Percentiles rank a stretch among this genome's conserved stretches.
These are phyloP conservation scores for Panicum miliaceum DNA, from an alignment of 176 grass and related monocot species.

Conservation along the genomic window DNA sequence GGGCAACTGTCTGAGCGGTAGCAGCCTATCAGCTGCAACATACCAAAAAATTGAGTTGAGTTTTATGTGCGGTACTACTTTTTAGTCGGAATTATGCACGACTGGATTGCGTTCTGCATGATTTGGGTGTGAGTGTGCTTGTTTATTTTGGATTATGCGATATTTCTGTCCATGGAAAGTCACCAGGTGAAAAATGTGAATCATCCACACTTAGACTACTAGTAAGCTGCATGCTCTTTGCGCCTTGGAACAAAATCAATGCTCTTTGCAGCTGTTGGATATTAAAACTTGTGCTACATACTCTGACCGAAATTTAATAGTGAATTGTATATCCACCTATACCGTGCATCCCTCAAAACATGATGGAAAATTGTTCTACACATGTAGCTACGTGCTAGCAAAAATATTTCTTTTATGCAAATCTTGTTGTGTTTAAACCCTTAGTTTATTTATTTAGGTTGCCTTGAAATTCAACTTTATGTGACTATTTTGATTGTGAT, in stretches of 20 bases:
- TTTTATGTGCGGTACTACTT: not conserved
- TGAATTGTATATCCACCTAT: not conserved
- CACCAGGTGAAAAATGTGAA: not conserved
- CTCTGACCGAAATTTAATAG: not conserved
- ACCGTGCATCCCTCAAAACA: not conserved
- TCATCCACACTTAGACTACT: not conserved
- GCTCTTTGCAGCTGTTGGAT: not conserved
- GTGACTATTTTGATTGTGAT: not conserved
- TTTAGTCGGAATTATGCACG: not conserved
- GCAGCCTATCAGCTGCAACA: not conserved
- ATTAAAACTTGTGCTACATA: too few species aligned
- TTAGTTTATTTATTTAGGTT: not conserved
- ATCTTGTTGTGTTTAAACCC: not conserved
- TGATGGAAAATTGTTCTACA: not conserved
- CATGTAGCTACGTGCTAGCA: not conserved
- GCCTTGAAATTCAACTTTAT: not conserved
- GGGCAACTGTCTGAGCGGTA: not conserved
- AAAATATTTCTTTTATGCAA: not conserved
- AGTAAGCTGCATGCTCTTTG: not conserved
- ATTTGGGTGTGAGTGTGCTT: not conserved
- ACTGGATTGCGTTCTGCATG: not conserved
- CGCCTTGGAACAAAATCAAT: not conserved
- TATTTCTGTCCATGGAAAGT: not conserved
- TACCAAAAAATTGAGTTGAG: not conserved
- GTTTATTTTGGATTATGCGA: constrained; percentile 2